Base-by-base conservation (phyloP, 805 yeast species). In the Torulaspora microellipsoides region DNA sequence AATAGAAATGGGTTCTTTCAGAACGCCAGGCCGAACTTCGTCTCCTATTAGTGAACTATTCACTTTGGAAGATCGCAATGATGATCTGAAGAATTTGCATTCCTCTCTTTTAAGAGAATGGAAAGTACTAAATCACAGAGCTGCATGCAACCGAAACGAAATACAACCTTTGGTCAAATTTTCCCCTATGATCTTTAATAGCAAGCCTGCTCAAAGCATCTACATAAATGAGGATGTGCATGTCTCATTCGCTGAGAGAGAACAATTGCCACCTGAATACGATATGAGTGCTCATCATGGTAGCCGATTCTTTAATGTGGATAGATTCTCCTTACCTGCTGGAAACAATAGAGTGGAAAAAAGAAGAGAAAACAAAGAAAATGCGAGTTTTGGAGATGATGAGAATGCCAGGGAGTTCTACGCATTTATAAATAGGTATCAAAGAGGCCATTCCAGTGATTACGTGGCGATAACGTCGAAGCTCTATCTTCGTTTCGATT, bases 301-400 rank as follows among this genome's bases (percentile, higher is more conserved):
- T 3, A 49, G 53, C 27, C 43, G 53, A 15, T 49, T 49, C 28
- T 47, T 49, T 15, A 33, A 42, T 8, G 40, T 38, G n/a, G 38
- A 36, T 36, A 40, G 50, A 27, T 34, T 36, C 15, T 25, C 40
- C 13, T 15, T 28, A 8, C 23, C 15, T 23, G 28, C 38, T 4
- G 14, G 14, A 8, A 17, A 25, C 13, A 20, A 8, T n/a, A 3
- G 10, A 35, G 12, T 23, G 3, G 30, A 35, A 15, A 8, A 35
- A 8, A 8, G 15, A 12, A 15, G 15, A 23, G 27, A 9, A 15
- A 35, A 7, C 15, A 15, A 23, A 12, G 30, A 15, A 3, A 28
- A 35, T 2, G 14, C 9, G 9, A 12, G 12, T 35, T 9, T 12
- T 3, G 15, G 15, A 14, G 14, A n/a, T 15, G 38, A 35, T 25